Percentiles rank a stretch among this genome's conserved stretches.
Evolutionary conservation across 805 yeast species (phyloP).

Genomic region (Metschnikowia koreensis): DNA sequence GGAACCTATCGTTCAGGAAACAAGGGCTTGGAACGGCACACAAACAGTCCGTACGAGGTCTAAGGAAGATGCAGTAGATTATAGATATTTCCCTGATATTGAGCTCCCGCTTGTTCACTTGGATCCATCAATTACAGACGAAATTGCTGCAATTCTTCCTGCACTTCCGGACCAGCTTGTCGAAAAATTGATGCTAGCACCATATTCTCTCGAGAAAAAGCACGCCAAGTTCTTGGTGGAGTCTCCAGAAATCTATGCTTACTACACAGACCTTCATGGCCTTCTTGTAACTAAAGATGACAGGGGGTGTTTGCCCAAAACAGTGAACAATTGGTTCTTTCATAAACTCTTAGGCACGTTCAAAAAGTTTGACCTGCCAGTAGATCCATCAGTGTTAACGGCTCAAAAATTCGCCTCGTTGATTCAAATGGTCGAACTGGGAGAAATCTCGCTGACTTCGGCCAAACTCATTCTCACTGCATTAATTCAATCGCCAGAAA

Average conservation of each 20-base stretch:
- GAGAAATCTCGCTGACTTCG: slow-evolving; percentile 59
- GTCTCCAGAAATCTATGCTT: slow-evolving; percentile 47
- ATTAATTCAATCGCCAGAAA: slow-evolving; percentile 49
- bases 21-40: slow-evolving; percentile 90
- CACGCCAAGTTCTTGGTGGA: slow-evolving; percentile 72
- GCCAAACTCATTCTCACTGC: slow-evolving; percentile 67
- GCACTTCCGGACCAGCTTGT: slow-evolving; percentile 61
- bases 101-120: slow-evolving; percentile 68
- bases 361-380: slow-evolving; percentile 45
- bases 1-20: slow-evolving; percentile 48
- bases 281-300: slow-evolving; percentile 15
- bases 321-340: slow-evolving; percentile 74
- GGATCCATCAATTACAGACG: slow-evolving; percentile 38
- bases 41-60: slow-evolving; percentile 65
- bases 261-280: slow-evolving; percentile 48
- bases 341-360: slow-evolving; percentile 77
- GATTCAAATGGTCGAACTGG: slow-evolving; percentile 45
- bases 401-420: slow-evolving; percentile 52
- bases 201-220: slow-evolving; percentile 59
- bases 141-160: slow-evolving; percentile 48
- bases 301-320: slow-evolving; percentile 28
- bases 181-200: slow-evolving; percentile 41
- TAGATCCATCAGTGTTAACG: slow-evolving; percentile 29
- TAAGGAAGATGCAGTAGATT: slow-evolving; percentile 82
- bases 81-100: slow-evolving; percentile 92